phyloP scores from a whole-genome alignment of 495 filamentous ascomycete species.

The Amorphotheca resinae region DNA sequence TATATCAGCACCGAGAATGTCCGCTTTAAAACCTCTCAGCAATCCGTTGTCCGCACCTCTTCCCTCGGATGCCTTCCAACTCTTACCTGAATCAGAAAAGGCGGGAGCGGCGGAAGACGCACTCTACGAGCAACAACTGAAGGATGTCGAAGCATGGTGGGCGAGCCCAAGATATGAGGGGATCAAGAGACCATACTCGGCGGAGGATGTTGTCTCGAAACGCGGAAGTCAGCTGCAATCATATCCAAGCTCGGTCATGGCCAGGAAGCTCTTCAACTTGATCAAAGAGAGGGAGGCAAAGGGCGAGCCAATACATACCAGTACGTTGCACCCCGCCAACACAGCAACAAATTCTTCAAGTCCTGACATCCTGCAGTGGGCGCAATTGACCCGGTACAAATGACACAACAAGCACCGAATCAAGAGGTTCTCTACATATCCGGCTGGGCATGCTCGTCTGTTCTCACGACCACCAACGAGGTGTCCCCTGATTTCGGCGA shows the following conservation, averaged over 20 bases:
- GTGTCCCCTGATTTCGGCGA: constrained; percentile 96
- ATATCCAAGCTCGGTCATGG: constrained; percentile 88
- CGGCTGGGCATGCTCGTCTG: constrained; percentile 91
- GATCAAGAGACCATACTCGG: constrained; percentile 83
- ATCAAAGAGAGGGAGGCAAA: constrained; percentile 61
- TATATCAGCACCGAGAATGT: constrained; percentile 21
- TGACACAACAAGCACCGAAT: constrained; percentile 95
- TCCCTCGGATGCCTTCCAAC: constrained; percentile 64
- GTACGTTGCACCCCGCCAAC: not conserved
- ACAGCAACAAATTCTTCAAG: not conserved
- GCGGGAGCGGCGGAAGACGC: constrained; percentile 68
- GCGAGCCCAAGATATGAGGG: constrained; percentile 65
- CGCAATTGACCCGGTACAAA: constrained; percentile 94
- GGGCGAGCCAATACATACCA: constrained; percentile 55
- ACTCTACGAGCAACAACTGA: constrained; percentile 64
- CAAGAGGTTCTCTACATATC: constrained; percentile 94
- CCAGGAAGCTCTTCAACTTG: constrained; percentile 83
- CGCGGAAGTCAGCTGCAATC: constrained; percentile 73
- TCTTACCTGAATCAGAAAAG: constrained; percentile 61
- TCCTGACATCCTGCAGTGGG: constrained; percentile 52
- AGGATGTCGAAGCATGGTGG: constrained; percentile 84
- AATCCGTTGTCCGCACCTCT: constrained; percentile 40
- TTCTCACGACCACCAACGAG: constrained; percentile 89
- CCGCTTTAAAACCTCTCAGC: constrained; percentile 20
- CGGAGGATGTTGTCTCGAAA: constrained; percentile 85